Evolutionary conservation across 129 eudicot species (phyloP).

Genomic region (Sambucus nigra): DNA sequence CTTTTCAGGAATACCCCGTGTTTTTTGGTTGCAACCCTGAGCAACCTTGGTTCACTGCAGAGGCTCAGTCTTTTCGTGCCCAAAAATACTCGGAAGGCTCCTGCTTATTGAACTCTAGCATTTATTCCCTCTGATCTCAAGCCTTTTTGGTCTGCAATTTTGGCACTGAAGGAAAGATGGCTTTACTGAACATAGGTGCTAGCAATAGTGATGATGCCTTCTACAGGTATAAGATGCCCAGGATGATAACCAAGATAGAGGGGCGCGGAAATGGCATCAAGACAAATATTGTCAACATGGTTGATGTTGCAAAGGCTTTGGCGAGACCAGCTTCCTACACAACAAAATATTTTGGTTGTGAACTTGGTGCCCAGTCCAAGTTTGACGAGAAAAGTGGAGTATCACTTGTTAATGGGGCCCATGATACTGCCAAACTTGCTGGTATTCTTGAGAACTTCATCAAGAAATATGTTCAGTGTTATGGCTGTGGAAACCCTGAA

Average conservation of each 20-base stretch:
- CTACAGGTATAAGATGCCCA: conserved; percentile 85
- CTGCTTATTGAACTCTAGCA: not conserved
- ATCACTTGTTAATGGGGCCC: conserved; percentile 64
- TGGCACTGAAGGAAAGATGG: conserved; percentile 31
- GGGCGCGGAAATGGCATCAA: conserved; percentile 90
- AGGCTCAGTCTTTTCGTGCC: conserved; percentile 9
- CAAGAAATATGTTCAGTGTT: conserved; percentile 66
- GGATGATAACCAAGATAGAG: conserved; percentile 72
- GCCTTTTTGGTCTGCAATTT: not conserved
- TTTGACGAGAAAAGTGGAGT: conserved; percentile 76
- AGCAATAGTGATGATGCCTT: conserved; percentile 86
- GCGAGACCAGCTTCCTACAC: conserved; percentile 83
- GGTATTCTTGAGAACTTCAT: conserved; percentile 70
- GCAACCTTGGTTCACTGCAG: conserved; percentile 25
- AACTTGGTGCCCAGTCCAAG: conserved; percentile 72
- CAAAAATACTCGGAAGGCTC: not conserved
- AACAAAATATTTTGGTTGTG: conserved; percentile 67
- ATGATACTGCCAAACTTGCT: conserved; percentile 69
- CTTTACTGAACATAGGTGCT: conserved; percentile 78
- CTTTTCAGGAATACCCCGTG: conserved; percentile 22
- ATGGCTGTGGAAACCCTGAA: conserved; percentile 72
- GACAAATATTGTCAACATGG: conserved; percentile 77
- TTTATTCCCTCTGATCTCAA: conserved; percentile 15
- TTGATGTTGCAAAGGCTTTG: conserved; percentile 79
- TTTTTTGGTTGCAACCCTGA: conserved; percentile 31